These are phyloP conservation scores for Tritrichomonas musculus DNA, from an alignment of 208 protist genomes.

Conservation along the genomic window DNA sequence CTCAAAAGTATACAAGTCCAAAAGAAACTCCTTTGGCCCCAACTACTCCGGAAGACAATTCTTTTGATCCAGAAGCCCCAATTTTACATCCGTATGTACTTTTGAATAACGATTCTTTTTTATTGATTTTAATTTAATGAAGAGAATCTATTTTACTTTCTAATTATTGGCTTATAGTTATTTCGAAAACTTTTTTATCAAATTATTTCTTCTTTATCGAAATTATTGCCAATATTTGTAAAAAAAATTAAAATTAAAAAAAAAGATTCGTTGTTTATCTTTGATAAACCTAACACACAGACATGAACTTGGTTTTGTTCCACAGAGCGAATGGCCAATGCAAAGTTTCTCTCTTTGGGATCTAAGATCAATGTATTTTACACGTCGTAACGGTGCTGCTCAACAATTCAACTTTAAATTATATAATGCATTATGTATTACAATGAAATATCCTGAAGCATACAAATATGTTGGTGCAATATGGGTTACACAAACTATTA, in stretches of 20 bases:
- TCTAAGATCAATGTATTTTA: background rate
- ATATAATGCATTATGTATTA: background rate
- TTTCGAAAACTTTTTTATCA: too few species aligned
- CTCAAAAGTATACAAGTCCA: background rate
- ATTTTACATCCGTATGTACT: conserved; percentile 28
- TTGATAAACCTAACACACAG: background rate
- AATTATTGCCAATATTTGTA: background rate
- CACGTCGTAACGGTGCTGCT: background rate
- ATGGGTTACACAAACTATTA: background rate
- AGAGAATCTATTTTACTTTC: too few species aligned
- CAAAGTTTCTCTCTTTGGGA: background rate
- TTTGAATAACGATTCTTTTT: background rate
- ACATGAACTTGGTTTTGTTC: conserved; percentile 31
- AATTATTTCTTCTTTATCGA: too few species aligned
- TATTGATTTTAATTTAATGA: too few species aligned
- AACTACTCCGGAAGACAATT: background rate
- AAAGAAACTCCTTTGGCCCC: background rate
- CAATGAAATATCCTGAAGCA: background rate
- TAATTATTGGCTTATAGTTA: too few species aligned
- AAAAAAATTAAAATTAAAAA: background rate
- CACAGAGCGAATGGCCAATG: background rate
- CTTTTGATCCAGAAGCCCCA: background rate
- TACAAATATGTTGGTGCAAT: background rate
- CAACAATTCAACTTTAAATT: background rate
- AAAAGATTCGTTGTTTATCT: background rate